Conservation (phyloP, 495 filamentous ascomycete species). For the Parmelia sp. region DNA sequence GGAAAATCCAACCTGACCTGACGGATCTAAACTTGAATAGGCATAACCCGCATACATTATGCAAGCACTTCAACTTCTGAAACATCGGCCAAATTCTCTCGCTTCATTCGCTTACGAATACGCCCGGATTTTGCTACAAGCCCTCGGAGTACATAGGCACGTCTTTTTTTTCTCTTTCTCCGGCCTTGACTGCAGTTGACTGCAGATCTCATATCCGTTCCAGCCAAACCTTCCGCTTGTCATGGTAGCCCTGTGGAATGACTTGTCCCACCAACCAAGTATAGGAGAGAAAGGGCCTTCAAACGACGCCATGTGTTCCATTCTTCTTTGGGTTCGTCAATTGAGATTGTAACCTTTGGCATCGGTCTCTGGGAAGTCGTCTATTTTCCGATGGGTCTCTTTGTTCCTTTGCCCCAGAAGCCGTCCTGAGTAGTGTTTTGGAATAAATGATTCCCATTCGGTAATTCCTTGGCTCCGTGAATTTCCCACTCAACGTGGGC, state of each 20-base stretch:
- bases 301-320: background rate
- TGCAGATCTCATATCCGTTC: background rate
- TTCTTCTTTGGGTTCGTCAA: background rate
- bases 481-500: background rate
- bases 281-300: background rate
- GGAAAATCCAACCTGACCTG: background rate
- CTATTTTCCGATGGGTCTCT: no score
- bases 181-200: background rate
- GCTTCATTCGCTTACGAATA: slow-evolving; percentile 1
- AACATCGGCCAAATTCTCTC: background rate
- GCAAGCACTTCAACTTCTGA: slow-evolving; percentile 3
- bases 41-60: background rate
- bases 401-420: background rate
- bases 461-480: background rate
- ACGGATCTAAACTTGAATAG: background rate
- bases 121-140: background rate
- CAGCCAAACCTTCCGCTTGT: background rate
- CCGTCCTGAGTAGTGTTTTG: background rate
- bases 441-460: background rate
- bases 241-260: background rate
- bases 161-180: background rate
- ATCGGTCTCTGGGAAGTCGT: no score
- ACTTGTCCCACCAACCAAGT: background rate
- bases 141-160: background rate
- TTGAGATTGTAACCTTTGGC: background rate